Percentiles rank a stretch among this genome's conserved stretches.
phyloP scores from a whole-genome alignment of 2,329 filamentous ascomycete species.

The Stagonosporopsis cucurbitacearum region DNA sequence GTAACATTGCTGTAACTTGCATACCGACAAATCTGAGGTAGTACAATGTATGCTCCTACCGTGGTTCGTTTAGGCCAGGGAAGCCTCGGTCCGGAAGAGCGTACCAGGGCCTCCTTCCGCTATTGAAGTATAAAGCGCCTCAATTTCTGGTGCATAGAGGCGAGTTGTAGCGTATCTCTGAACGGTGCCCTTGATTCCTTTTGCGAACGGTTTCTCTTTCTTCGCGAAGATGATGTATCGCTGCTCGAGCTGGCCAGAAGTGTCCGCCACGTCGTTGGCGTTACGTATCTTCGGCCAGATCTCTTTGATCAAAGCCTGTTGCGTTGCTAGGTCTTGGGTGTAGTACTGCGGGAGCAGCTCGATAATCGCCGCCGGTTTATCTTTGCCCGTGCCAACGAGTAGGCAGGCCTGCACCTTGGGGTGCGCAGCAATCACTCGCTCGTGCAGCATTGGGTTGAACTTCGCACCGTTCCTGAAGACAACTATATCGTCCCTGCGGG shows the following conservation, averaged over 20 bases:
- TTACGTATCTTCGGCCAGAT: slow-evolving; percentile 52
- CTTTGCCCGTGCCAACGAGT: slow-evolving; percentile 41
- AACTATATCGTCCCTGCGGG: slow-evolving; percentile 32
- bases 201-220: slow-evolving; percentile 54
- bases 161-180: slow-evolving; percentile 51
- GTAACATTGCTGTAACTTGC: neutral
- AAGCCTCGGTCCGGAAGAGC: slow-evolving; percentile 19
- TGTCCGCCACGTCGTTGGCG: slow-evolving; percentile 53
- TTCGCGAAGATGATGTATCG: slow-evolving; percentile 54
- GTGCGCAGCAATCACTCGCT: slow-evolving; percentile 37
- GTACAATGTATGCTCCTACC: neutral
- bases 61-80: neutral
- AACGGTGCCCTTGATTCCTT: slow-evolving; percentile 56
- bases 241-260: slow-evolving; percentile 53
- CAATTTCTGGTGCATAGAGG: slow-evolving; percentile 57
- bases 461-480: slow-evolving; percentile 29
- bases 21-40: neutral
- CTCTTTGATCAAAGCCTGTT: slow-evolving; percentile 49
- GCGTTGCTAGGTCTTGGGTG: slow-evolving; percentile 22
- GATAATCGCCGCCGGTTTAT: slow-evolving; percentile 42
- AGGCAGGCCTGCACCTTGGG: slow-evolving; percentile 40
- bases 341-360: slow-evolving; percentile 33
- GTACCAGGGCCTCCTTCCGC: slow-evolving; percentile 12
- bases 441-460: slow-evolving; percentile 31
- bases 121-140: slow-evolving; percentile 51